Evolutionary conservation across 805 yeast genomes (phyloP), one percentile per base, ranked within the genome.

Genomic region (Wickerhamiella slavikovae): DNA sequence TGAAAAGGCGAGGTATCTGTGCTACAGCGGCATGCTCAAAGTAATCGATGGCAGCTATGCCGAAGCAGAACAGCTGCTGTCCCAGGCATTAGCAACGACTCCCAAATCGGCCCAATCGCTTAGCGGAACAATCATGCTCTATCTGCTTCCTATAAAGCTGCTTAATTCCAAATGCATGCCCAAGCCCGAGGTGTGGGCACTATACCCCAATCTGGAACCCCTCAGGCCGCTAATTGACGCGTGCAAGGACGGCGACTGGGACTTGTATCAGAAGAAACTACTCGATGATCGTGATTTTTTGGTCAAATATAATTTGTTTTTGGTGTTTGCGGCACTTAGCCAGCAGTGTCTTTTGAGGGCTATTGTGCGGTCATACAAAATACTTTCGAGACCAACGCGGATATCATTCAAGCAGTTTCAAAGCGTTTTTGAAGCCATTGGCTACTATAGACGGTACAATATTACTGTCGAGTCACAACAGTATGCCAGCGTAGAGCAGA

Each of bases 21-120:
- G 34, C 29, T 40, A 40, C 29, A 15, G 15, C 7, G 47, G 45
- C 3, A 27, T 35, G 14, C 25, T 39, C 15, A 24, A 31, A n/a
- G 35, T 43, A 18, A 24, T 31, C 18, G 35, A 35, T 10, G 41
- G 35, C 20, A 26, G 32, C 13, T 42, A 33, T 21, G 24, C 9
- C 4, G 27, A 16, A 2, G 39, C 43, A 4, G 20, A 27, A 3
- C 28, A 32, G 9, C 14, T 18, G 5, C 29, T 42, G n/a, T 22
- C 16, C 7, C 3, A 6, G 4, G 37, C 41, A 3, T 19, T 40
- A 1, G 27, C 15, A 1, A 30, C 32, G 4, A 14, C 19, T 13
- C 28, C 30, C 15, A 10, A 21, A 17, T 21, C 4, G 22, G 28
- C 38, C 7, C 29, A 23, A 3, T 1, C 12, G 7, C 11, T 22